Evolutionary conservation across 805 yeast genomes (phyloP), one percentile per base, ranked within the genome.

Genomic region (Teunomyces tritomae): DNA sequence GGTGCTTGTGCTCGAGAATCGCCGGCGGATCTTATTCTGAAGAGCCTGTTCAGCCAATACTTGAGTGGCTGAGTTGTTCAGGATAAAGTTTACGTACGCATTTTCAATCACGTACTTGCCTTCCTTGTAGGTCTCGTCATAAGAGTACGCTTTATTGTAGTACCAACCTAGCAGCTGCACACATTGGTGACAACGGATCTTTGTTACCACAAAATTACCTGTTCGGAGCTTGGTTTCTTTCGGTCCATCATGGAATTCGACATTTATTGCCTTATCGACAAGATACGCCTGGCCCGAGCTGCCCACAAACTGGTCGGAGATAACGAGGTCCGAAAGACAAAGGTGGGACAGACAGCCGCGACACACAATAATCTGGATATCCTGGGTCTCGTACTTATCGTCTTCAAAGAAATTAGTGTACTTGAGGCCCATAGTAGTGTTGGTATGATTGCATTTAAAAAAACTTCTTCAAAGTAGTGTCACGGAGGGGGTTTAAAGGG

Each of bases 31-130:
- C 40, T 49, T 50, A 40, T 43, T 51, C 49, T 55, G 55, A 41
- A 57, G 57, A 3, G 72, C 75, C 43, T 67, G 63, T 43, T 67
- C 69, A 14, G 63, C 51, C 39, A 73, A 59, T 10, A 49, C 50
- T n/a, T 65, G 59, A 11, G 69, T 67, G 13, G 71, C 57, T 16
- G 66, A 59, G 51, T 67, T 64, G 50, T 71, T 71, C 41, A 68
- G 59, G 28, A 71, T 66, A 44, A 63, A 59, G 45, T 61, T 59
- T 13, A 73, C 61, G 55, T 49, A 73, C 39, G 62, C 59, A 33
- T 63, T 59, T 56, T 73, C 78, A 54, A 73, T 70, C 41, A 73
- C 78, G 53, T 59, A 73, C 56, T 73, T 73, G 39, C 76, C 75
- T 56, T 73, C 78, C 49, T 73, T 73, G 52, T 73, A 73, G 16